These are phyloP conservation scores for Paramecium bursaria DNA, from an alignment of 73 alveolate genomes.

Conservation along the genomic window DNA sequence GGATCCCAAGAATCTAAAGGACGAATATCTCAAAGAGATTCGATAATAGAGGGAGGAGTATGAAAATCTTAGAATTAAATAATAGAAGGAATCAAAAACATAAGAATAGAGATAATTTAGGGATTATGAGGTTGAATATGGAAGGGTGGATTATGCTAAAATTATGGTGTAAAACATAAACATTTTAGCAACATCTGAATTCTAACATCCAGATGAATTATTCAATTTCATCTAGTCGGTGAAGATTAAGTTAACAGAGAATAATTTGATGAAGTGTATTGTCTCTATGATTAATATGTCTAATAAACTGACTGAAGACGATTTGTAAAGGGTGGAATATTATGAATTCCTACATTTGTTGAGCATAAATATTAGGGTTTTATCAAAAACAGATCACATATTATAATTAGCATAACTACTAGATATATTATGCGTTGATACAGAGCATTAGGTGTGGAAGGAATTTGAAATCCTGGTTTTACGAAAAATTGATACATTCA, in stretches of 20 bases:
- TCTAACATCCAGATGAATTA: constrained; percentile 51
- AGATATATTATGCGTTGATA: constrained; percentile 23
- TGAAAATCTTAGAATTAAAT: constrained; percentile 49
- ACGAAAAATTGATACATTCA: constrained; percentile 22
- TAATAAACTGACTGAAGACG: constrained; percentile 29
- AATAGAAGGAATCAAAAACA: constrained; percentile 31
- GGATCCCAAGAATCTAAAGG: no score
- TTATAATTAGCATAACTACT: not conserved
- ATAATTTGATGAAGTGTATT: constrained; percentile 36
- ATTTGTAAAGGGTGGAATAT: constrained; percentile 21
- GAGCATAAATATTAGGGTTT: constrained; percentile 9
- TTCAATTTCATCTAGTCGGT: constrained; percentile 15
- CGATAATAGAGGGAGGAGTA: constrained; percentile 47
- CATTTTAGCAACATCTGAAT: constrained; percentile 18
- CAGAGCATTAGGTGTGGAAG: constrained; percentile 50
- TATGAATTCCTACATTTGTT: constrained; percentile 4
- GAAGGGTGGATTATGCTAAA: constrained; percentile 51
- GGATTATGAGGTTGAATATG: constrained; percentile 39
- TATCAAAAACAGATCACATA: not conserved
- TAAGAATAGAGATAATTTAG: constrained; percentile 39
- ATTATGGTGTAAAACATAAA: constrained; percentile 29
- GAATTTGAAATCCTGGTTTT: constrained; percentile 22
- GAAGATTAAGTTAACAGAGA: constrained; percentile 3
- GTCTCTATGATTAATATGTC: constrained; percentile 9
- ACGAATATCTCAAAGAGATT: constrained; percentile 19